Conservation (phyloP, 257 asterid species). For the Solanum corneliomulleri region DNA sequence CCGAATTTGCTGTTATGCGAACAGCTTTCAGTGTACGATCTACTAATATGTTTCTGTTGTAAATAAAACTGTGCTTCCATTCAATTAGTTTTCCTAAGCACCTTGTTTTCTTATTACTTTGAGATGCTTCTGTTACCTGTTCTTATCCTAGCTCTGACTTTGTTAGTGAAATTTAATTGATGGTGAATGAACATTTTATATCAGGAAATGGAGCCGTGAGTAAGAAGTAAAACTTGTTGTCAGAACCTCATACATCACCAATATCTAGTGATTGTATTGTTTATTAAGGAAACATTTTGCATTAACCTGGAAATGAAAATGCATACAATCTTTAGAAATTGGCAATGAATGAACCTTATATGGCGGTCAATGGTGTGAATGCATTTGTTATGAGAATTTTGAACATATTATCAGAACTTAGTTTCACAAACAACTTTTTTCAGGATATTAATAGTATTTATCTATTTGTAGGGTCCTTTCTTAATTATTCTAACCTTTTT, state of each 20-base stretch:
- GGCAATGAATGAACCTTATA: not conserved
- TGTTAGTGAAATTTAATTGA: not conserved
- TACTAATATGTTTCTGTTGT: not conserved
- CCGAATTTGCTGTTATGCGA: slow-evolving; percentile 86
- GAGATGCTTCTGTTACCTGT: not conserved
- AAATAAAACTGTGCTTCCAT: not conserved
- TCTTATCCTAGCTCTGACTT: not conserved
- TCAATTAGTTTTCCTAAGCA: not conserved
- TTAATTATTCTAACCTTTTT: not conserved
- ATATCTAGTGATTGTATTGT: not conserved
- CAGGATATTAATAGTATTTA: not conserved
- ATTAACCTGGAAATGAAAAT: not conserved
- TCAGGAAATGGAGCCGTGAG: not conserved
- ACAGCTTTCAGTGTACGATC: slow-evolving; percentile 69
- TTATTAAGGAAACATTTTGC: not conserved
- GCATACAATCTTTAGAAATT: not conserved
- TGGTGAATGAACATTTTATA: not conserved
- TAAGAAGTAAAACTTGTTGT: not conserved
- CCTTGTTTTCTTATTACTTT: not conserved
- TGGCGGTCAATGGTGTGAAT: not conserved
- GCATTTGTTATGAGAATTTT: not conserved
- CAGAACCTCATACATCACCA: not conserved
- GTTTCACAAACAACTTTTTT: not conserved
- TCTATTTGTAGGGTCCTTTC: not conserved
- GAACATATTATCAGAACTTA: not conserved